These are phyloP conservation scores for Xerocomellus chrysenteron DNA, from an alignment of 768 basidiomycete species.

Conservation along the genomic window DNA sequence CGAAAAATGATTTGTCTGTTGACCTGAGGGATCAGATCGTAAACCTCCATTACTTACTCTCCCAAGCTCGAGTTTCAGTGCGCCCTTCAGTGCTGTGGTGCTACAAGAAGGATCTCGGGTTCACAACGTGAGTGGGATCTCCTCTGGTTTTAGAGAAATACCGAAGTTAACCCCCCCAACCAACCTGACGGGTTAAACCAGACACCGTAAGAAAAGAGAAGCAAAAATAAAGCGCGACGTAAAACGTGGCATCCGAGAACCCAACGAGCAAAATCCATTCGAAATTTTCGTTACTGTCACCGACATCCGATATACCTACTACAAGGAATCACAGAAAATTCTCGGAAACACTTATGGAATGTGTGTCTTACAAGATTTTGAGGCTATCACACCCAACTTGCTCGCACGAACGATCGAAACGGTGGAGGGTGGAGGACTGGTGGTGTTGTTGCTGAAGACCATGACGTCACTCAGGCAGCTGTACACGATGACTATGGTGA, in stretches of 20 bases:
- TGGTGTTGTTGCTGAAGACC: slow-evolving; percentile 88
- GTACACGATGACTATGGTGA: slow-evolving; percentile 84
- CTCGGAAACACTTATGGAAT: slow-evolving; percentile 98
- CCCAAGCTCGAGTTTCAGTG: slow-evolving; percentile 86
- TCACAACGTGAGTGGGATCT: slow-evolving; percentile 67
- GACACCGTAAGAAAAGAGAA: slow-evolving; percentile 96
- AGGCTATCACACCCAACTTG: slow-evolving; percentile 96
- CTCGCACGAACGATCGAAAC: slow-evolving; percentile 97
- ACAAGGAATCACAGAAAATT: slow-evolving; percentile 96
- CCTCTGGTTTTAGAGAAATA: neutral
- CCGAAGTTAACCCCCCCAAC: neutral
- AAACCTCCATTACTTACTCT: slow-evolving; percentile 92
- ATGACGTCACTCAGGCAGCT: slow-evolving; percentile 92
- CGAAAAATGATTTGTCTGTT: neutral
- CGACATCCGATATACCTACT: slow-evolving; percentile 98
- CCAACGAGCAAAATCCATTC: slow-evolving; percentile 95
- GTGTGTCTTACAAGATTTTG: slow-evolving; percentile 96
- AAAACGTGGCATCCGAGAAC: slow-evolving; percentile 89
- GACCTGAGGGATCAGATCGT: slow-evolving; percentile 57
- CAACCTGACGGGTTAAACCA: slow-evolving; percentile 25
- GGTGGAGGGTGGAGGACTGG: slow-evolving; percentile 90
- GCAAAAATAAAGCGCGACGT: slow-evolving; percentile 96
- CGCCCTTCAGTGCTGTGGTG: slow-evolving; percentile 95
- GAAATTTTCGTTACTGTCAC: slow-evolving; percentile 99
- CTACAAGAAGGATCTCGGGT: slow-evolving; percentile 98